Evolutionary conservation across 768 basidiomycete genomes (phyloP).

Genomic region (Kondoa subrosea): DNA sequence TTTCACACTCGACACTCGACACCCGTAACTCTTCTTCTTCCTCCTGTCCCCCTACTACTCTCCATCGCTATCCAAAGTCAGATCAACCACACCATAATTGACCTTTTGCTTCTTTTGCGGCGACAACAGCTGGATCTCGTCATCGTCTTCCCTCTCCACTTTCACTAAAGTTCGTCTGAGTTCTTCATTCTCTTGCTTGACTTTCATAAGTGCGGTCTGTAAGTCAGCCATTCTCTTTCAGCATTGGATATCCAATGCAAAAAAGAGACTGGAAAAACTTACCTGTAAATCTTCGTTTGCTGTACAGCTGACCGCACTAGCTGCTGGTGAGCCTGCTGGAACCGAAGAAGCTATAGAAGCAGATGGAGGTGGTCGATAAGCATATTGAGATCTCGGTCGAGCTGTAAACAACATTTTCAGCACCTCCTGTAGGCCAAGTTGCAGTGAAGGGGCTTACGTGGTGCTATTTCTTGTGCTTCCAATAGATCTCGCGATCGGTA

Average conservation of each 20-base stretch:
- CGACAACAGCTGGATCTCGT: background rate
- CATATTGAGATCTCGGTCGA: too few species aligned
- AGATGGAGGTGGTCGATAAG: too few species aligned
- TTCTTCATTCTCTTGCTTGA: background rate
- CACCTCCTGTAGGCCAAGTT: background rate
- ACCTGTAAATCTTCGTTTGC: background rate
- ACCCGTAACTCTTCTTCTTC: too few species aligned
- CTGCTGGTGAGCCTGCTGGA: too few species aligned
- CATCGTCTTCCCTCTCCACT: background rate
- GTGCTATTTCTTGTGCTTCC: background rate
- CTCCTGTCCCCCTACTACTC: too few species aligned
- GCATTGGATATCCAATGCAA: background rate
- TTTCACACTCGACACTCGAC: too few species aligned
- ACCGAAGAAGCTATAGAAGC: too few species aligned
- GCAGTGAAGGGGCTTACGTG: background rate
- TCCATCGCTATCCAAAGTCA: background rate
- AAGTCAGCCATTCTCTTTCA: background rate
- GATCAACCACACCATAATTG: background rate
- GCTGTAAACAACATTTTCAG: background rate
- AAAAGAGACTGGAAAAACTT: background rate
- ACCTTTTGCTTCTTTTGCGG: background rate
- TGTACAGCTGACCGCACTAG: too few species aligned
- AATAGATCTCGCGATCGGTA: background rate
- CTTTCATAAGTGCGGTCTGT: background rate
- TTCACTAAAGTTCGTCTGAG: background rate